phyloP scores from a whole-genome alignment of 495 filamentous ascomycete genomes.

The Aspergillus cristatus region DNA sequence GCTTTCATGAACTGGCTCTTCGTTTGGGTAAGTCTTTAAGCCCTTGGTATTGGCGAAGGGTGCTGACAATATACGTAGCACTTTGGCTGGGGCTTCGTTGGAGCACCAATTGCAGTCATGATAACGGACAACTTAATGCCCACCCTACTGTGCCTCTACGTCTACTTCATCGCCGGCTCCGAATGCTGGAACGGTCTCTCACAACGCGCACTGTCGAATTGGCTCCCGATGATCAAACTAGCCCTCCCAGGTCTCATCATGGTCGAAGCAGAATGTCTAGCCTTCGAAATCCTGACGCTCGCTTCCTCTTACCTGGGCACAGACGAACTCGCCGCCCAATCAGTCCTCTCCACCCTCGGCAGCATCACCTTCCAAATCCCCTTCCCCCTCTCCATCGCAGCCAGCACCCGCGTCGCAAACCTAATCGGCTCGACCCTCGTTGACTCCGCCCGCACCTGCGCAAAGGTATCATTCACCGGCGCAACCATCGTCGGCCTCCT shows the following conservation, averaged over 20 bases:
- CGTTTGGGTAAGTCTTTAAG: slow-evolving; percentile 52
- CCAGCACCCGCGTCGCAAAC: slow-evolving; percentile 55
- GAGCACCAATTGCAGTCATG: slow-evolving; percentile 75
- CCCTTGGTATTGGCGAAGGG: background rate
- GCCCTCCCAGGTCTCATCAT: slow-evolving; percentile 81
- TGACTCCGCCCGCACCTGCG: slow-evolving; percentile 59
- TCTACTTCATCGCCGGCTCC: slow-evolving; percentile 43
- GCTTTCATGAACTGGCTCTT: slow-evolving; percentile 67
- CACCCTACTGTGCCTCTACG: slow-evolving; percentile 61
- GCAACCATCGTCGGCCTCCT: slow-evolving; percentile 63
- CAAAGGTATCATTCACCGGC: slow-evolving; percentile 57
- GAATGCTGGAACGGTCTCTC: slow-evolving; percentile 81
- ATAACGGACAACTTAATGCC: slow-evolving; percentile 79
- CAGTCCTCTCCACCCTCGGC: slow-evolving; percentile 51
- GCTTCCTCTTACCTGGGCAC: slow-evolving; percentile 62
- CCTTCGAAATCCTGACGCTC: slow-evolving; percentile 73
- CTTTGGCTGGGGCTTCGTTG: slow-evolving; percentile 69
- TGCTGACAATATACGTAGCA: slow-evolving; percentile 21
- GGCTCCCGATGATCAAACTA: slow-evolving; percentile 79
- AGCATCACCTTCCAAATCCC: slow-evolving; percentile 58
- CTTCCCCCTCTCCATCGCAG: slow-evolving; percentile 55
- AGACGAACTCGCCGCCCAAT: slow-evolving; percentile 59
- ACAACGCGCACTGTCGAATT: slow-evolving; percentile 60
- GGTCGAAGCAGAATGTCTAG: slow-evolving; percentile 85
- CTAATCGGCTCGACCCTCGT: slow-evolving; percentile 61